Conservation (phyloP, 257 asterid species). For the Nicotiana paniculata region DNA sequence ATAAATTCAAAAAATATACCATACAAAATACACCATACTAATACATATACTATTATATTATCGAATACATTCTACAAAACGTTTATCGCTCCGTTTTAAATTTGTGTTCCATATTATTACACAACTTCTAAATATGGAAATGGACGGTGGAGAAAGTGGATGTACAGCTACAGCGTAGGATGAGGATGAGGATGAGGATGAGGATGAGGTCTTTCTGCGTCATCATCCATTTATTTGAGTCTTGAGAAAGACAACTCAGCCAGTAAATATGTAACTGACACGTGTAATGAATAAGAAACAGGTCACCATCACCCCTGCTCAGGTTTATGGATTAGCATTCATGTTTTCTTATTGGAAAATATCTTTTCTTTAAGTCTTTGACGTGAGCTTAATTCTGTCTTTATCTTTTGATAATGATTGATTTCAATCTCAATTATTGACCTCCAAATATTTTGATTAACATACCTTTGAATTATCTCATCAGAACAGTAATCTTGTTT, state of each 20-base stretch:
- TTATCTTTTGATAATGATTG: slow-evolving; percentile 1
- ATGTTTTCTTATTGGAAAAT: neutral
- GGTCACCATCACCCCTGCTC: neutral
- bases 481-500: neutral
- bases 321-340: neutral
- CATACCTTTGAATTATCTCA: neutral
- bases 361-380: neutral
- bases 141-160: neutral
- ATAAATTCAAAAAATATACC: no score
- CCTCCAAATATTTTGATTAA: neutral
- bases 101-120: neutral
- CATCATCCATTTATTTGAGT: neutral
- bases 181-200: neutral
- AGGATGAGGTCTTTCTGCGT: neutral
- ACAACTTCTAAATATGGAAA: neutral
- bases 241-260: neutral
- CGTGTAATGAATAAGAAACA: neutral
- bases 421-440: neutral
- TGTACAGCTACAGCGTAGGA: neutral
- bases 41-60: no score
- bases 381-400: neutral
- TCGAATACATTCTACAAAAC: no score
- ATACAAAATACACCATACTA: no score
- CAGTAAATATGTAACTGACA: neutral
- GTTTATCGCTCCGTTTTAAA: no score